Percentiles rank a stretch among this genome's conserved stretches.
Evolutionary conservation across 768 basidiomycete species (phyloP).

Genomic region (Russula dissimulans): DNA sequence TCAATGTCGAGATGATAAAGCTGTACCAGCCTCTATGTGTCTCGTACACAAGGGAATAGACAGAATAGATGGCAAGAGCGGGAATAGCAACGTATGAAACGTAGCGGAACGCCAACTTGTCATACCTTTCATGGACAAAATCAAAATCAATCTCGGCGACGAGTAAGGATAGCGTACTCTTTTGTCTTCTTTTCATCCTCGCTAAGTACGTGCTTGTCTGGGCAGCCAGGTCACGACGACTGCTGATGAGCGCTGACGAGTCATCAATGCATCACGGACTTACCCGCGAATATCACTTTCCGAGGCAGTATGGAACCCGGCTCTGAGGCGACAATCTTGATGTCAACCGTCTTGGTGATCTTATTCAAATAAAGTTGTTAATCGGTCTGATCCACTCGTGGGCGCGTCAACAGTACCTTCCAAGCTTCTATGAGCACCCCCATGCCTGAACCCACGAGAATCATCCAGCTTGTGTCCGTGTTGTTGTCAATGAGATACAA

Average conservation of each 20-base stretch:
- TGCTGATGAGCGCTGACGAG: background rate
- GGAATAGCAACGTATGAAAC: constrained; percentile 89
- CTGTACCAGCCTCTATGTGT: constrained; percentile 94
- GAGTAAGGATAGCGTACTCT: constrained; percentile 46
- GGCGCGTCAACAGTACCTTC: constrained; percentile 50
- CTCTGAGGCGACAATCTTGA: constrained; percentile 52
- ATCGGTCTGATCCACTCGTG: background rate
- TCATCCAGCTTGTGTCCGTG: constrained; percentile 97
- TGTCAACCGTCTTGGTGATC: constrained; percentile 89
- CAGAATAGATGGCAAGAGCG: constrained; percentile 61
- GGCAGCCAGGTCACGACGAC: constrained; percentile 6
- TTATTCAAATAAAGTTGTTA: constrained; percentile 23
- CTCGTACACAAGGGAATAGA: constrained; percentile 74
- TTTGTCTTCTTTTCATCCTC: constrained; percentile 98
- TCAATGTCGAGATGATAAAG: constrained; percentile 87
- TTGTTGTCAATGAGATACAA: constrained; percentile 94
- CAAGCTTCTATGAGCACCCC: constrained; percentile 85
- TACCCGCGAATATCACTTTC: constrained; percentile 73
- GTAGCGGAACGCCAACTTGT: constrained; percentile 88
- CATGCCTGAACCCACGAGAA: constrained; percentile 78
- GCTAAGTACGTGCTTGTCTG: constrained; percentile 90
- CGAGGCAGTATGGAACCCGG: constrained; percentile 69
- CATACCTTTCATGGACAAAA: constrained; percentile 45
- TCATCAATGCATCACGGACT: constrained; percentile 20
- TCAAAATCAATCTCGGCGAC: background rate